Evolutionary conservation across 768 basidiomycete genomes (phyloP), one percentile per base, ranked within the genome.

Genomic region (Agaricus subrufescens): DNA sequence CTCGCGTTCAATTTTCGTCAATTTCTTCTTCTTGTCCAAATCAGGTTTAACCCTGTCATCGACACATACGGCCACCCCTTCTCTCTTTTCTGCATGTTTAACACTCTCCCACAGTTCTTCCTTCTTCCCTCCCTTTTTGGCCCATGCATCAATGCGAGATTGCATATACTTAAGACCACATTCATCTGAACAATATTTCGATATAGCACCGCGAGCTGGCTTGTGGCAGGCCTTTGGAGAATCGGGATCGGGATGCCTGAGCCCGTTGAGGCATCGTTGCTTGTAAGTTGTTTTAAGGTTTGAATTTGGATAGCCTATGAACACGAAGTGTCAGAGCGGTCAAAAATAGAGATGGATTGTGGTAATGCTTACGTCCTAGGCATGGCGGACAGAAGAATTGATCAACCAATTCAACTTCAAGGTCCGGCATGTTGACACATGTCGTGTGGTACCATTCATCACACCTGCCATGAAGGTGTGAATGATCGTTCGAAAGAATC

Each of bases 361-460:
- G 26, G 15, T 10, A 19, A 29, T 25, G 79, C 91, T 38, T 61
- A 95, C 94, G 84, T 54, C 80, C 75, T 23, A 86, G 73, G 66
- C 94, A 96, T 3, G 76, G 74, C 1, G 93, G 92, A 69, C 94
- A 97, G 51, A 93, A 84, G 69, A 96, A 96, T 67, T 90, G 88
- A 73, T 96, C 94, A 34, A 97, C 89, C 14, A 97, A 82, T 62
- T 94, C 91, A 37, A 93, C 82, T 61, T 87, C 84, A 6, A 84
- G 74, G 58, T 95, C 92, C 26, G 84, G 81, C 79, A 95, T 88
- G 42, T 82, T 73, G 27, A 95, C 85, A 62, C 94, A 97, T 47
- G 83, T 78, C 0, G 89, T 88, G 66, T 97, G 94, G 67, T 92
- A 96, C 94, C 94, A 97, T 59, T 94, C 90, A 64, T 95, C 94